Conservation (phyloP, 2,329 filamentous ascomycete species). For the Colletotrichum lindemuthianum region DNA sequence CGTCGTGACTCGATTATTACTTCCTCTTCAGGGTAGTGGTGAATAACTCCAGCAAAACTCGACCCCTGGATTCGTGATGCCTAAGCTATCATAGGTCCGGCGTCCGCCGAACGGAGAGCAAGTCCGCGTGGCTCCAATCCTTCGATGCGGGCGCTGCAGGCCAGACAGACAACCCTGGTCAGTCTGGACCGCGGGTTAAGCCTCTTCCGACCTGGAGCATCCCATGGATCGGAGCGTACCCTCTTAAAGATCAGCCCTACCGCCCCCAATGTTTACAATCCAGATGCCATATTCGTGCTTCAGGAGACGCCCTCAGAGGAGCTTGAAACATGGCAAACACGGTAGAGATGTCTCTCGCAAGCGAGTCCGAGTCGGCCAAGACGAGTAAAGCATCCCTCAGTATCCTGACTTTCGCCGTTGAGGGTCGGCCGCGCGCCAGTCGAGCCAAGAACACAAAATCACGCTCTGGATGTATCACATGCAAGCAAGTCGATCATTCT, state of each 20-base stretch:
- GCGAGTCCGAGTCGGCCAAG: neutral
- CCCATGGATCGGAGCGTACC: neutral
- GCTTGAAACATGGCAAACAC: neutral
- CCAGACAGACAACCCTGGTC: neutral
- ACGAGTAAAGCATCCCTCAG: neutral
- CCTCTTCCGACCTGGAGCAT: neutral
- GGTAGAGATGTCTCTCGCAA: neutral
- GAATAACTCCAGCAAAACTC: too few species aligned
- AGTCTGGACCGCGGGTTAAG: neutral
- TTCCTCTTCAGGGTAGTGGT: too few species aligned
- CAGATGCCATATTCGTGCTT: too few species aligned
- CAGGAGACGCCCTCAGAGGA: neutral
- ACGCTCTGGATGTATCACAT: constrained; percentile 25
- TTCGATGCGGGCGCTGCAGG: too few species aligned
- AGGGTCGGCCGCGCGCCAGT: neutral
- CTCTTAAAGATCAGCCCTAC: constrained; percentile 5
- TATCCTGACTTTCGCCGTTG: constrained; percentile 1
- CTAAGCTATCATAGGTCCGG: neutral
- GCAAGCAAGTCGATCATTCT: constrained; percentile 19
- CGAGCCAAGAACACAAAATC: constrained; percentile 13
- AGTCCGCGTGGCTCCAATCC: neutral
- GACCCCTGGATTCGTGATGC: too few species aligned
- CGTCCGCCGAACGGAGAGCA: neutral
- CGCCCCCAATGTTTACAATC: neutral
- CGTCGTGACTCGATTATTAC: too few species aligned